These are phyloP conservation scores for Gracilariopsis chorda DNA, from an alignment of 23 red algal genomes.

Conservation along the genomic window DNA sequence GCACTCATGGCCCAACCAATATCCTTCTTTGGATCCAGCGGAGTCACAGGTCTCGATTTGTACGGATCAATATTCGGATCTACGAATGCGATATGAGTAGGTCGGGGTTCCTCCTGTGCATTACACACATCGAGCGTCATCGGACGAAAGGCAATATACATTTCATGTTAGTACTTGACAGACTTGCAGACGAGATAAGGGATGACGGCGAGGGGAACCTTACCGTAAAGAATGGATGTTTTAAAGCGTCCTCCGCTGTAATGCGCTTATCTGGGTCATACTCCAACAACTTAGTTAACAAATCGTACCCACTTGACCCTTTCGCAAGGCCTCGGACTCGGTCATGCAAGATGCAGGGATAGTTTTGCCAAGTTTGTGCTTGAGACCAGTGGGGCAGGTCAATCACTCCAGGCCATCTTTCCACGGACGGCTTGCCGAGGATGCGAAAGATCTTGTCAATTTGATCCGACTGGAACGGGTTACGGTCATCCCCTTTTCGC, in stretches of 20 bases:
- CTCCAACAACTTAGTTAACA: slow-evolving; percentile 69
- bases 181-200: too few relatives aligned
- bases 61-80: slow-evolving; percentile 79
- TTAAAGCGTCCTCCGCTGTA: slow-evolving; percentile 65
- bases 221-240: slow-evolving; percentile 84
- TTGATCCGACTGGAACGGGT: slow-evolving; percentile 90
- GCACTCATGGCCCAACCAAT: slow-evolving; percentile 81
- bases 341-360: slow-evolving; percentile 58
- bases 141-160: too few relatives aligned
- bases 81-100: slow-evolving; percentile 53
- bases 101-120: slow-evolving; percentile 70
- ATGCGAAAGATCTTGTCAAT: slow-evolving; percentile 87
- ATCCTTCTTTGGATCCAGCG: slow-evolving; percentile 77
- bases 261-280: slow-evolving; percentile 89
- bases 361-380: slow-evolving; percentile 63
- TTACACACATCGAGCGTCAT: too few relatives aligned
- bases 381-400: slow-evolving; percentile 64
- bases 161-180: too few relatives aligned
- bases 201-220: neutral
- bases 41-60: slow-evolving; percentile 77
- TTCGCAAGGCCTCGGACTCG: slow-evolving; percentile 51
- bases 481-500: slow-evolving; percentile 74
- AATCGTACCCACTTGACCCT: slow-evolving; percentile 61
- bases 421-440: slow-evolving; percentile 76
- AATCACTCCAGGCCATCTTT: slow-evolving; percentile 76